Conservation (phyloP, 192 early-diverging fungal genomes). For the Umbelopsis isabellina region DNA sequence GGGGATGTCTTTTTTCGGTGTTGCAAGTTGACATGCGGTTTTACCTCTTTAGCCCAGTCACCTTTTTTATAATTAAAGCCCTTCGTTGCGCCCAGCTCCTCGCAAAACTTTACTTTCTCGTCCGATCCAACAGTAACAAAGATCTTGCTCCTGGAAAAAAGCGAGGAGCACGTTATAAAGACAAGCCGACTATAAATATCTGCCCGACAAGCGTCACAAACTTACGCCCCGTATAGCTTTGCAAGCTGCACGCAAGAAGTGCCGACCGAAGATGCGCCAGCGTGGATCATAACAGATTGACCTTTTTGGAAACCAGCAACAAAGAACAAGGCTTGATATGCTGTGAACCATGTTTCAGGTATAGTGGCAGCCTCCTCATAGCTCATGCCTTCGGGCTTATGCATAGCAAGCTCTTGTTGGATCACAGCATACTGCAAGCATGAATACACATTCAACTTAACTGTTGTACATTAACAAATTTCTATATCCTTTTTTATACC, state of each 20-base stretch:
- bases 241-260: too few species aligned
- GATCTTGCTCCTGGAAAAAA: too few species aligned
- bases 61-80: slow-evolving; percentile 78
- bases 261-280: too few species aligned
- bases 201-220: too few species aligned
- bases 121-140: slow-evolving; percentile 72
- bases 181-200: too few species aligned
- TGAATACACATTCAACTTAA: neutral
- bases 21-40: too few species aligned
- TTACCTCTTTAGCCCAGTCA: slow-evolving; percentile 61
- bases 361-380: slow-evolving; percentile 70
- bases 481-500: slow-evolving; percentile 24
- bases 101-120: slow-evolving; percentile 69
- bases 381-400: slow-evolving; percentile 53
- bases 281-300: slow-evolving; percentile 79
- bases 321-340: slow-evolving; percentile 70
- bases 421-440: slow-evolving; percentile 61
- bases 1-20: too few species aligned
- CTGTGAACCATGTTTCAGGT: slow-evolving; percentile 82
- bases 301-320: slow-evolving; percentile 59
- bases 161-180: too few species aligned
- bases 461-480: neutral
- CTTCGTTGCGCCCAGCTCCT: slow-evolving; percentile 69
- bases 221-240: slow-evolving; percentile 58
- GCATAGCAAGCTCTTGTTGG: slow-evolving; percentile 61